Conservation (phyloP, 1,284 basidiomycete species). For the Pseudozyma flocculosa region DNA sequence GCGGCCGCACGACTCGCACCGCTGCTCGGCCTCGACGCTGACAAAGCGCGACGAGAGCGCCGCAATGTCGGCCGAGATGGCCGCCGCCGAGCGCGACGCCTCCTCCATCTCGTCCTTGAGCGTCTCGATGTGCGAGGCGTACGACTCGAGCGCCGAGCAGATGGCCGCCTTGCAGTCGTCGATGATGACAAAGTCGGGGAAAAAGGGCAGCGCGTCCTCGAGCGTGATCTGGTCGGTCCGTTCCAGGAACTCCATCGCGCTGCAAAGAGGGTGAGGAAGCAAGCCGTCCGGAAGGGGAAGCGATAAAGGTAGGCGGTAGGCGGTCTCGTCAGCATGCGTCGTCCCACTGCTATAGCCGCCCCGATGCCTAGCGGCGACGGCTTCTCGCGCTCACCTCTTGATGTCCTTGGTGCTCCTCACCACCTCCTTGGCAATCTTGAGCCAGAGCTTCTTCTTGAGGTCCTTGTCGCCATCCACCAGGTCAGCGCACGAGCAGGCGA, state of each 20-base stretch:
- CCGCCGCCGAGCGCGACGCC: constrained; percentile 84
- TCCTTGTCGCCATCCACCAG: constrained; percentile 28
- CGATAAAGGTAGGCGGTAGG: too few relatives aligned
- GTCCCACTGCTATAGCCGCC: too few relatives aligned
- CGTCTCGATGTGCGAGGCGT: constrained; percentile 84
- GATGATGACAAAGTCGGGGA: constrained; percentile 98
- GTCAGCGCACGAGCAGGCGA: constrained; percentile 58
- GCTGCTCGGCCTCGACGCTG: constrained; percentile 82
- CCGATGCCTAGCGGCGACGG: too few relatives aligned
- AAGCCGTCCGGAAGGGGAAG: background rate
- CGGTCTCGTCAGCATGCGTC: too few relatives aligned
- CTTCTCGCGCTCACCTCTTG: constrained; percentile 72
- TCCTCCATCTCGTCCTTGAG: constrained; percentile 96
- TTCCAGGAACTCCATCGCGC: constrained; percentile 93
- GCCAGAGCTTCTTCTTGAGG: constrained; percentile 90
- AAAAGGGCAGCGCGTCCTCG: constrained; percentile 98
- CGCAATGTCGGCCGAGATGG: constrained; percentile 87
- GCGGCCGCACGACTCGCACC: constrained; percentile 77
- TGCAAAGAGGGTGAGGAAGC: constrained; percentile 55
- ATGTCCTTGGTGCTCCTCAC: constrained; percentile 97
- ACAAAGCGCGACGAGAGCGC: constrained; percentile 87
- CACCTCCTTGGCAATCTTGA: constrained; percentile 95
- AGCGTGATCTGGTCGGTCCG: constrained; percentile 93
- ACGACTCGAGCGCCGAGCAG: constrained; percentile 89
- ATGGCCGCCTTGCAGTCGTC: constrained; percentile 99